Percentiles rank a stretch among this genome's conserved stretches.
Conservation (phyloP, 2,329 filamentous ascomycete species). For the Pseudophaeomoniella oleicola region DNA sequence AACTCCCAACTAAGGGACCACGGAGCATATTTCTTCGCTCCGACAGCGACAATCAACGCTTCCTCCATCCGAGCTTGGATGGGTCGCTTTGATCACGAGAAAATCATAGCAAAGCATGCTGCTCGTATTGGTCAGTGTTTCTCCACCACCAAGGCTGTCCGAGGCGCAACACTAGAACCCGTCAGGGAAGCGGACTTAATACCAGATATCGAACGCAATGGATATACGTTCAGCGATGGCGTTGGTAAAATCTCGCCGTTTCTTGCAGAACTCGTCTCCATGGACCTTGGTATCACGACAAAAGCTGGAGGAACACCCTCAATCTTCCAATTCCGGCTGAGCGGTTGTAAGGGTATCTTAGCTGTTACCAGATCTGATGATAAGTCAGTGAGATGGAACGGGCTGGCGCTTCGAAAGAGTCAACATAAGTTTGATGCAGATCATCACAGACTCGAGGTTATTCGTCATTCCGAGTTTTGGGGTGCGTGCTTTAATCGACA, state of each 20-base stretch:
- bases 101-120: conserved; percentile 73
- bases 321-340: conserved; percentile 81
- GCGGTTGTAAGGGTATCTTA: conserved; percentile 82
- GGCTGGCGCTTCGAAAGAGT: conserved; percentile 51
- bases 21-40: conserved; percentile 81
- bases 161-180: conserved; percentile 32
- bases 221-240: conserved; percentile 72
- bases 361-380: conserved; percentile 62
- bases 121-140: conserved; percentile 89
- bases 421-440: conserved; percentile 72
- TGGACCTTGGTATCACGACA: conserved; percentile 50
- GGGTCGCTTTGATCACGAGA: conserved; percentile 71
- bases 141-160: conserved; percentile 72
- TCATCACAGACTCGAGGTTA: conserved; percentile 67
- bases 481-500: conserved; percentile 78
- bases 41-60: conserved; percentile 47
- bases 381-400: conserved; percentile 23
- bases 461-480: conserved; percentile 62
- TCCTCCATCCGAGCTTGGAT: conserved; percentile 72
- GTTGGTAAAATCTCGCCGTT: conserved; percentile 81
- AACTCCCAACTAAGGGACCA: conserved; percentile 91
- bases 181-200: conserved; percentile 42
- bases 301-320: conserved; percentile 49
- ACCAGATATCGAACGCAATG: conserved; percentile 54
- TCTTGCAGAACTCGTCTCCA: conserved; percentile 57